Evolutionary conservation across 2,329 filamentous ascomycete species (phyloP).

Genomic region (Mycosphaerelloides madeirae): DNA sequence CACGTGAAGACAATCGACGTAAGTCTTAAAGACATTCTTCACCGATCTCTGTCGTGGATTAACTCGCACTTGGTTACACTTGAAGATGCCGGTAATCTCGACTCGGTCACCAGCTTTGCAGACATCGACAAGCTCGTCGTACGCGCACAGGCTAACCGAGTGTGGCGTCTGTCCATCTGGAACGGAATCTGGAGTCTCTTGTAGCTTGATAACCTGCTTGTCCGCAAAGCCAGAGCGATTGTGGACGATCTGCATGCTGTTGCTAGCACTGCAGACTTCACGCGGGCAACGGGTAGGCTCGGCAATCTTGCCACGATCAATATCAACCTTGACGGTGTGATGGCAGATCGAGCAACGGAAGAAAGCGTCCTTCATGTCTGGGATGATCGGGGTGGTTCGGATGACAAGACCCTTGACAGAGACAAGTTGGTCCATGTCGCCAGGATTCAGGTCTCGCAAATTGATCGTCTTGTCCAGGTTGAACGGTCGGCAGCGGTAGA

Average conservation of each 20-base stretch:
- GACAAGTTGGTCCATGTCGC: slow-evolving; percentile 93
- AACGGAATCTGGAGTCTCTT: slow-evolving; percentile 92
- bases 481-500: slow-evolving; percentile 84
- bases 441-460: slow-evolving; percentile 87
- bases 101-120: slow-evolving; percentile 97
- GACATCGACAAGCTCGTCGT: slow-evolving; percentile 94
- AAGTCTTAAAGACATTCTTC: slow-evolving; percentile 97
- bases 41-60: slow-evolving; percentile 89
- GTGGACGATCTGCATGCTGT: slow-evolving; percentile 98
- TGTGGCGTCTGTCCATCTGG: slow-evolving; percentile 96
- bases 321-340: slow-evolving; percentile 81
- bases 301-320: slow-evolving; percentile 92
- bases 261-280: slow-evolving; percentile 72
- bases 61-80: slow-evolving; percentile 85
- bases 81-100: slow-evolving; percentile 94
- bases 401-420: slow-evolving; percentile 95
- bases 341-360: slow-evolving; percentile 94
- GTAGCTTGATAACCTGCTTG: slow-evolving; percentile 97
- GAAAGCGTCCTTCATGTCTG: slow-evolving; percentile 98
- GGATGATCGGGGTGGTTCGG: slow-evolving; percentile 89
- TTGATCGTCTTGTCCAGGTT: slow-evolving; percentile 84
- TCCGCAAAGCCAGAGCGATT: slow-evolving; percentile 93
- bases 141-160: slow-evolving; percentile 91
- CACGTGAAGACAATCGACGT: slow-evolving; percentile 89
- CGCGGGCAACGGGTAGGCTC: slow-evolving; percentile 90